Base-by-base conservation (phyloP, 2,329 filamentous ascomycete species). In the Graphilbum sp. region DNA sequence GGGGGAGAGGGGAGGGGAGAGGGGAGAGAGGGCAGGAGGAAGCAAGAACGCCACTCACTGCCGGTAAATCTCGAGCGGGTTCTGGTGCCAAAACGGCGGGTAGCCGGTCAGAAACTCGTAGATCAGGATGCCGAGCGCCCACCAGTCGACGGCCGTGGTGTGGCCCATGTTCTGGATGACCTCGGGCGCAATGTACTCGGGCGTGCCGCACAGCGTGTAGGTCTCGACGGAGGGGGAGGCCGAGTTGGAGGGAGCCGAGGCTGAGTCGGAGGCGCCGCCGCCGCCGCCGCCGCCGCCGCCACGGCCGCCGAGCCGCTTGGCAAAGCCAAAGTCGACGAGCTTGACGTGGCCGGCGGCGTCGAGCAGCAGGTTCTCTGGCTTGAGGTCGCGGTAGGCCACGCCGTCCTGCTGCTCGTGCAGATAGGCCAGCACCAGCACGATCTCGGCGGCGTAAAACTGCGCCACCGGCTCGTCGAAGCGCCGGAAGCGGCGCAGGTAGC, bases 71-170 rank as follows among this genome's bases (percentile, higher is more conserved):
- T 87, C 83, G 46, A 88, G 82, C 1, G 82, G 82, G 46, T 86
- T 88, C 46, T 83, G 76, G 52, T 87, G 78, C 80, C 82, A 90
- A 53, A 88, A 90, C 0, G 83, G 83, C 13, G 83, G 83, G 51
- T 87, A 86, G 21, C 83, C 83, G 10, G 83, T 85, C 35, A 88
- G 61, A 52, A 88, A 88, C 53, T 90, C 83, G 55, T 85, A 88
- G 42, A 88, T 76, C 40, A 90, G 58, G 47, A 88, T 86, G 20
- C 83, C 83, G 47, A 90, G 65, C 1, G 83, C 82, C 83, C 83
- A 88, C 82, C 82, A 88, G 61, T 88, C 82, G 27, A 88, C 82
- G 13, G 82, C 80, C 3, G 72, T 75, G 3, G 72, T 77, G 51
- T 79, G 75, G 12, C 79, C 82, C 53, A 83, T 85, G 54, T 84